Evolutionary conservation across 257 asterid genomes (phyloP).

Genomic region (Ballota nigra): DNA sequence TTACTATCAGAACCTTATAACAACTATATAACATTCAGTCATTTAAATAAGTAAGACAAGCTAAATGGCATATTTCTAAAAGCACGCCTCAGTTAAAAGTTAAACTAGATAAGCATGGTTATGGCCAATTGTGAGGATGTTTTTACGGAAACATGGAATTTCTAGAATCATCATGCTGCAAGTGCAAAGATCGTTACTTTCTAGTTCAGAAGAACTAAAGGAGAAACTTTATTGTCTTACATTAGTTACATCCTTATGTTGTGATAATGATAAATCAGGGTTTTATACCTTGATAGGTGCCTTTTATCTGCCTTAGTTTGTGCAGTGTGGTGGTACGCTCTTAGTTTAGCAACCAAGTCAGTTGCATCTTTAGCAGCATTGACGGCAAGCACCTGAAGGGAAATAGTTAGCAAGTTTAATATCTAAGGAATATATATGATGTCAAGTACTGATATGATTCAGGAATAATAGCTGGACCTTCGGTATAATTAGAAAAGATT

Average conservation of each 20-base stretch:
- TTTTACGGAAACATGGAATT: background rate
- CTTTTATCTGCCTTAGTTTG: slow-evolving; percentile 94
- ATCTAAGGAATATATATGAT: background rate
- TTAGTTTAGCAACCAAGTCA: slow-evolving; percentile 84
- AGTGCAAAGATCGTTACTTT: background rate
- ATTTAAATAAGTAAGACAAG: background rate
- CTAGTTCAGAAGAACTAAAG: background rate
- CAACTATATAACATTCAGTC: background rate
- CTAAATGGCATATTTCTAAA: background rate
- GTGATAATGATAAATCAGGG: background rate
- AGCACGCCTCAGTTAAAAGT: background rate
- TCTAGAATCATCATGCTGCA: background rate
- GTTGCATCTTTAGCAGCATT: slow-evolving; percentile 99
- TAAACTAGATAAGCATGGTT: background rate
- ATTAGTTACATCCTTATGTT: background rate
- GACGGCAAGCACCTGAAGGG: slow-evolving; percentile 85
- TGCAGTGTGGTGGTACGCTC: slow-evolving; percentile 89
- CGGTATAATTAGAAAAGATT: slow-evolving; percentile 80
- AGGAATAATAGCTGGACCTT: slow-evolving; percentile 49
- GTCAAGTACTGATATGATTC: background rate
- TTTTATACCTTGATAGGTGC: slow-evolving; percentile 79
- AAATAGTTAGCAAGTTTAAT: background rate
- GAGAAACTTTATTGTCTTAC: background rate
- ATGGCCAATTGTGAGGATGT: slow-evolving; percentile 3
- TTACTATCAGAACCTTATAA: background rate